These are phyloP conservation scores for Scedosporium aurantiacum DNA, from an alignment of 2,329 filamentous ascomycete genomes.

Conservation along the genomic window DNA sequence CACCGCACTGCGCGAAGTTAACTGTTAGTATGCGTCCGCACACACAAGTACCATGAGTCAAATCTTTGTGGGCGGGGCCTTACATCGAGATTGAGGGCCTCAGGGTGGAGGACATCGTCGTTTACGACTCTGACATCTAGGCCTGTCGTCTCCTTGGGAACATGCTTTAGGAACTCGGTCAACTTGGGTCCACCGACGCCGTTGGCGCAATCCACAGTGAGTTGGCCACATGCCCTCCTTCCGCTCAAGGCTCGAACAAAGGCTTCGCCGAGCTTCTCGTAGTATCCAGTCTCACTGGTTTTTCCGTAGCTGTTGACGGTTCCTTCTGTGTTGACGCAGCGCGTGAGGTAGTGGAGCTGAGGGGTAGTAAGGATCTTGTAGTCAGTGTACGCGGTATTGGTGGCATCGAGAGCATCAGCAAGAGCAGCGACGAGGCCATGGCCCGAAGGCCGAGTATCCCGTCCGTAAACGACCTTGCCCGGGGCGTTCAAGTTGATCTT, in stretches of 20 bases:
- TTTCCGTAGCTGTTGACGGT: conserved; percentile 81
- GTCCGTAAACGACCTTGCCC: conserved; percentile 76
- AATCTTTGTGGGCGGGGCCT: conserved; percentile 15
- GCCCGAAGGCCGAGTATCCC: conserved; percentile 88
- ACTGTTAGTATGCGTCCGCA: no score
- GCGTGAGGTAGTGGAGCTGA: conserved; percentile 94
- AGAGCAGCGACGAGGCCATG: conserved; percentile 72
- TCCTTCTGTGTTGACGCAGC: conserved; percentile 85
- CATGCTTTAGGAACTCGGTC: conserved; percentile 70
- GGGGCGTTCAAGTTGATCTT: conserved; percentile 61
- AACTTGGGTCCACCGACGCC: conserved; percentile 92
- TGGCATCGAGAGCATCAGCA: conserved; percentile 66
- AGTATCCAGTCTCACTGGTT: conserved; percentile 84
- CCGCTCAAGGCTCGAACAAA: conserved; percentile 76
- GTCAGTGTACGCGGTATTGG: conserved; percentile 64
- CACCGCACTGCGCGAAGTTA: conserved; percentile 55
- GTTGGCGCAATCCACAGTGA: conserved; percentile 92
- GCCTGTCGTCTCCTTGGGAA: conserved; percentile 58
- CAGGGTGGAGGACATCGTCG: conserved; percentile 82
- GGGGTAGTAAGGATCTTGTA: conserved; percentile 90
- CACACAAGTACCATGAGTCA: no score
- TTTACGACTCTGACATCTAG: conserved; percentile 82
- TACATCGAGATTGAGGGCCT: conserved; percentile 80
- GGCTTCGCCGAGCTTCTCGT: conserved; percentile 77
- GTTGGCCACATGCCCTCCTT: conserved; percentile 58